Conservation (phyloP, 2,329 filamentous ascomycete species). For the Neonectria ditissima region DNA sequence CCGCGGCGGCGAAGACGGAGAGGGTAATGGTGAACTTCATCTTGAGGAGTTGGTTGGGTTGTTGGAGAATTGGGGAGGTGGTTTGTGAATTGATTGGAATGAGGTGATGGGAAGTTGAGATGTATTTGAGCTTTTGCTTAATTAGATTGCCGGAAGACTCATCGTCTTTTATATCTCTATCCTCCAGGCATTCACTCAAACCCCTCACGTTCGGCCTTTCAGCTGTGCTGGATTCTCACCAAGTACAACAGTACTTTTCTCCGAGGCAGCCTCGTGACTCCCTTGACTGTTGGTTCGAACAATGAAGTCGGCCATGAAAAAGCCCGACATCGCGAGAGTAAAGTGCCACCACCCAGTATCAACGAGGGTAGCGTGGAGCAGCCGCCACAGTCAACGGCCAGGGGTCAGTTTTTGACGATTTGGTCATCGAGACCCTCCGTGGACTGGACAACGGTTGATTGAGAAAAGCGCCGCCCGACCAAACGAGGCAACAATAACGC, state of each 20-base stretch:
- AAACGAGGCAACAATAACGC: neutral
- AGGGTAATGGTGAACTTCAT: constrained; percentile 11
- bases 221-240: neutral
- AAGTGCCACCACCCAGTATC: neutral
- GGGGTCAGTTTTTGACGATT: neutral
- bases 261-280: neutral
- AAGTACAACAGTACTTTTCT: neutral
- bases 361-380: neutral
- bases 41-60: neutral
- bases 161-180: neutral
- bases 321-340: neutral
- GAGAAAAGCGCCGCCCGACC: neutral
- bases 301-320: neutral
- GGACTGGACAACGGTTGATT: neutral
- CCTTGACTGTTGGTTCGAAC: neutral
- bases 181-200: neutral
- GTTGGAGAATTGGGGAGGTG: neutral
- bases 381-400: neutral
- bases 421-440: neutral
- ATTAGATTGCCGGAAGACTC: neutral
- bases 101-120: neutral
- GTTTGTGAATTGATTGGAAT: neutral
- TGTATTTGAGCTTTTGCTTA: neutral
- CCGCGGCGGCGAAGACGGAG: neutral
- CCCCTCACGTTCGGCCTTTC: neutral